These are phyloP conservation scores for Salix caprea DNA, from an alignment of 345 rosid species.

Conservation along the genomic window DNA sequence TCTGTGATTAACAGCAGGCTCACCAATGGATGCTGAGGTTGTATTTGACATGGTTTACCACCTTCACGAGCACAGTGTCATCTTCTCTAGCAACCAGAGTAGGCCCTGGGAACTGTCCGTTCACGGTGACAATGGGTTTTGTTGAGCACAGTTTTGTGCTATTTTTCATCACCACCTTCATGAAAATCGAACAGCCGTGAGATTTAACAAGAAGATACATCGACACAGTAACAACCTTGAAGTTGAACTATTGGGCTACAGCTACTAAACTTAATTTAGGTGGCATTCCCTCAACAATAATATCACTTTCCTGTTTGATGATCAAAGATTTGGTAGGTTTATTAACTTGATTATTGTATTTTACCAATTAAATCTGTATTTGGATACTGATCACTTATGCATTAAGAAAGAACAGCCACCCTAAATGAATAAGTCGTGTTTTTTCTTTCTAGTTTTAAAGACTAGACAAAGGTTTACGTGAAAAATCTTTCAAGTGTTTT, in stretches of 20 bases:
- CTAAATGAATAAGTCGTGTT: background rate
- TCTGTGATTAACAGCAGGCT: background rate
- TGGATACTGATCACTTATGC: background rate
- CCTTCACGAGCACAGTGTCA: slow-evolving; percentile 75
- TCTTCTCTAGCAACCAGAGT: slow-evolving; percentile 83
- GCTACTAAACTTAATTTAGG: background rate
- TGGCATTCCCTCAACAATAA: background rate
- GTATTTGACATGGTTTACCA: slow-evolving; percentile 75
- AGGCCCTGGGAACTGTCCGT: slow-evolving; percentile 81
- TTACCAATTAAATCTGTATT: no score
- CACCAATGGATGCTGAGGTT: slow-evolving; percentile 84
- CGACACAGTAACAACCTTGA: no score
- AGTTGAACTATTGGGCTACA: background rate
- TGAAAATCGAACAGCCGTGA: background rate
- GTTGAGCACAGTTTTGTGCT: slow-evolving; percentile 62
- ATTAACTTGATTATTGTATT: no score
- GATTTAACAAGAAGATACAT: background rate
- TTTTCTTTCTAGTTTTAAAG: background rate
- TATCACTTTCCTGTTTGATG: background rate
- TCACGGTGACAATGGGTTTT: slow-evolving; percentile 80
- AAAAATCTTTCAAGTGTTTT: background rate
- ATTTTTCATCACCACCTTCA: slow-evolving; percentile 43
- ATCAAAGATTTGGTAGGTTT: background rate
- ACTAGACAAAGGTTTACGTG: no score
- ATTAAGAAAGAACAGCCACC: background rate